phyloP scores from a whole-genome alignment of 192 early-diverging fungal species.

The Backusella sp. region DNA sequence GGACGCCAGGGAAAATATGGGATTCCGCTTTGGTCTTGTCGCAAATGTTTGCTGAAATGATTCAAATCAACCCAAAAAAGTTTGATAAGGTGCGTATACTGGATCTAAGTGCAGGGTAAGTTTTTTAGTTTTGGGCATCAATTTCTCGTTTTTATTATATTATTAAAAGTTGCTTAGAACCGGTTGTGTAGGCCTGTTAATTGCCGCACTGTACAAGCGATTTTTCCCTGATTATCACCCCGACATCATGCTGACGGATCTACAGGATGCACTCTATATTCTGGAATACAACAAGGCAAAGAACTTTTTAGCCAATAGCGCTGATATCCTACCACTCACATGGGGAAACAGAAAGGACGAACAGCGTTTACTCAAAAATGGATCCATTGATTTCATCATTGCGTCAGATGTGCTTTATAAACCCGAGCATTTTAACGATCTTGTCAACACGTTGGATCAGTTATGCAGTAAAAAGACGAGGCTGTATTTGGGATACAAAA shows the following conservation, averaged over 20 bases:
- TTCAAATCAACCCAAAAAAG: constrained; percentile 9
- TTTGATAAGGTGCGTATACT: constrained; percentile 33
- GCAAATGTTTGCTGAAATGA: constrained; percentile 23
- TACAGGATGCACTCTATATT: constrained; percentile 36
- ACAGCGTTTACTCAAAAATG: not conserved
- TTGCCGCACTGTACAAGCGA: not conserved
- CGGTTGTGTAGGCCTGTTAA: constrained; percentile 12
- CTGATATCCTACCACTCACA: constrained; percentile 14
- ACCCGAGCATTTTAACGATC: not conserved
- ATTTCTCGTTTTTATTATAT: not conserved
- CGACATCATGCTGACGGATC: constrained; percentile 37
- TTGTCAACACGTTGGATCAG: constrained; percentile 30
- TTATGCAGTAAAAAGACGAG: not conserved
- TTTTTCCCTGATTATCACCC: not conserved
- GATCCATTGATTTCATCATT: constrained; percentile 36
- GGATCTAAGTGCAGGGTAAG: constrained; percentile 46
- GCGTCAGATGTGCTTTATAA: constrained; percentile 50
- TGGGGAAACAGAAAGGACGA: constrained; percentile 10
- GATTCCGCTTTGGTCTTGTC: constrained; percentile 45
- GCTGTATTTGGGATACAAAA: constrained; percentile 8
- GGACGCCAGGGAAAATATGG: constrained; percentile 48
- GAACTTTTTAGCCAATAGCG: constrained; percentile 6
- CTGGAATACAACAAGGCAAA: constrained; percentile 28
- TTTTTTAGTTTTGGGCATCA: not conserved
- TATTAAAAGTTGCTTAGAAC: not conserved